A percentile compares a stretch with the other conserved stretches of the same genome.
Evolutionary conservation across 2,329 filamentous ascomycete species (phyloP).

Genomic region (Phaeosphaeria sp.): DNA sequence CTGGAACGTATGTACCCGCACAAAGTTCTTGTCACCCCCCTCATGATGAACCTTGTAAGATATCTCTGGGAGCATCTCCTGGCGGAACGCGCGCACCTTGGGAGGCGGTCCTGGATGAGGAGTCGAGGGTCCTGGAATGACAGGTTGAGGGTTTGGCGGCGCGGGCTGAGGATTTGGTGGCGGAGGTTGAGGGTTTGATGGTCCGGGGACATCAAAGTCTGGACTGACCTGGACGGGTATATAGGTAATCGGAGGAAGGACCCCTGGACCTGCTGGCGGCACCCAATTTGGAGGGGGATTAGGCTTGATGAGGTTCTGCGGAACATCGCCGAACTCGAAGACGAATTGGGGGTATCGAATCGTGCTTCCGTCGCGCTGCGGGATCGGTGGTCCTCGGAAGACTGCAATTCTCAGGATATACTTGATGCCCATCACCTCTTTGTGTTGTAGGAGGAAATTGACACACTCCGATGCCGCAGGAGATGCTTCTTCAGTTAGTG

Average conservation of each 20-base stretch:
- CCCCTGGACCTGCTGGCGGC: neutral
- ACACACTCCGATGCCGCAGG: neutral
- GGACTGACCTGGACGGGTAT: neutral
- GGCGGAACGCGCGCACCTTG: neutral
- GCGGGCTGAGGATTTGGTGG: too few species aligned
- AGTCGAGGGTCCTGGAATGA: neutral
- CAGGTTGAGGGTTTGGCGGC: neutral
- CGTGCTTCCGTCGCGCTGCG: neutral
- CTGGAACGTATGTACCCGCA: neutral
- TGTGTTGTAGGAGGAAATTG: neutral
- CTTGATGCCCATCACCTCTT: neutral
- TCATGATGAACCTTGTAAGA: neutral
- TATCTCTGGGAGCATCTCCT: neutral
- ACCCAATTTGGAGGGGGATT: neutral
- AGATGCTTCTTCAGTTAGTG: neutral
- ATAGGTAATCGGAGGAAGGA: neutral
- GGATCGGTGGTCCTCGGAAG: neutral
- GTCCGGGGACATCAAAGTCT: neutral
- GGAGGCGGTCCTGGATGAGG: neutral
- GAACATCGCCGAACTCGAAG: neutral
- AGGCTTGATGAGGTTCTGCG: neutral
- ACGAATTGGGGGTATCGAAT: neutral
- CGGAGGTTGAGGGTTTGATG: neutral
- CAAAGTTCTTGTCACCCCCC: neutral
- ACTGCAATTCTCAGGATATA: neutral